Percentiles rank a stretch among this genome's conserved stretches.
phyloP scores from a whole-genome alignment of 345 rosid species.

The Eucalyptus sideroxylon region DNA sequence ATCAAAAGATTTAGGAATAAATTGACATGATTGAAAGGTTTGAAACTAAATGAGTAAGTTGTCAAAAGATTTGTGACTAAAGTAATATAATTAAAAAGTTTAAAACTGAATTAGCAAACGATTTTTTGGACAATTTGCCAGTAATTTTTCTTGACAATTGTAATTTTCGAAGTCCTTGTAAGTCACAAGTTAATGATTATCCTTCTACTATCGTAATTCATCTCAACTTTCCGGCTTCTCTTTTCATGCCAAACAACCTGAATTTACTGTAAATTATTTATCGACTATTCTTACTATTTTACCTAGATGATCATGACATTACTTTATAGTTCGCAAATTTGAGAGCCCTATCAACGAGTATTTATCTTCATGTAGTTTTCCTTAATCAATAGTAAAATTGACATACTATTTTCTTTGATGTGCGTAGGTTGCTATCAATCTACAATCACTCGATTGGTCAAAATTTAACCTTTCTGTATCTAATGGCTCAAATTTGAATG shows the following conservation, averaged over 20 bases:
- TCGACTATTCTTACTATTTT: neutral
- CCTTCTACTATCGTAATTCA: neutral
- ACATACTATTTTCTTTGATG: neutral
- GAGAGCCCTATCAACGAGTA: neutral
- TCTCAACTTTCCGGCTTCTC: neutral
- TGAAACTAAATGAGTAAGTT: too few species aligned
- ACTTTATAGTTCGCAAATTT: neutral
- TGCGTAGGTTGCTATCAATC: neutral
- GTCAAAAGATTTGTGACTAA: too few species aligned
- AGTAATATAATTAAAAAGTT: too few species aligned
- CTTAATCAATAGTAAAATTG: neutral
- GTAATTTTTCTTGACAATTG: neutral
- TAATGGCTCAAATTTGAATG: neutral
- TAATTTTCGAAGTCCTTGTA: neutral
- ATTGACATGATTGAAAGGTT: too few species aligned
- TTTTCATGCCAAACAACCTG: neutral
- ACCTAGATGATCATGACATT: neutral
- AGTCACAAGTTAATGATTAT: neutral
- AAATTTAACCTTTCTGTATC: neutral
- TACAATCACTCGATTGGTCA: neutral
- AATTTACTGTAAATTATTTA: neutral
- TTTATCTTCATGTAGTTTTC: neutral
- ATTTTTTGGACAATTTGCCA: neutral
- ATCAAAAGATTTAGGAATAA: too few species aligned
- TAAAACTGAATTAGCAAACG: accelerated